Percentiles rank a stretch among this genome's conserved stretches.
phyloP scores from a whole-genome alignment of 495 filamentous ascomycete species.

The Viridothelium virens region DNA sequence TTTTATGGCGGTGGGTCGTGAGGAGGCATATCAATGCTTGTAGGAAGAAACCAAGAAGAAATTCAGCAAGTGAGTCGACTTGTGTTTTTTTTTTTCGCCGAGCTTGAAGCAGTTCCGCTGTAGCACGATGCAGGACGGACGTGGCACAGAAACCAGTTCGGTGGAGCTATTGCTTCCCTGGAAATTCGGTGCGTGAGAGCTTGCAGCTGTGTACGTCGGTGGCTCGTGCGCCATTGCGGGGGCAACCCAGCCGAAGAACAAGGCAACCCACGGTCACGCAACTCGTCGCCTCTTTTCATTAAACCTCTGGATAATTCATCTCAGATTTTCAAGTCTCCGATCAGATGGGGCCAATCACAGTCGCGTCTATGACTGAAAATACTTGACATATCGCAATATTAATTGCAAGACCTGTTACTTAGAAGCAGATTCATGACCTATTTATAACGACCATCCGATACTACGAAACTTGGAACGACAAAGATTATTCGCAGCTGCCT shows the following conservation, averaged over 20 bases:
- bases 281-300: neutral
- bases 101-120: neutral
- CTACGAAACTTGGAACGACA: no score
- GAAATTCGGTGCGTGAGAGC: neutral
- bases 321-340: no score
- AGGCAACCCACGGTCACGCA: neutral
- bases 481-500: no score
- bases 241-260: neutral
- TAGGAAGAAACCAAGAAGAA: neutral
- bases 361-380: no score
- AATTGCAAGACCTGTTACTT: no score
- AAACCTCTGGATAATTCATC: neutral
- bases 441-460: no score
- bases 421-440: no score
- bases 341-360: no score
- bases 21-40: neutral
- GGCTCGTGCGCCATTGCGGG: conserved; percentile 10
- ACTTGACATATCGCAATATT: no score
- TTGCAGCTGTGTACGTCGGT: conserved; percentile 10
- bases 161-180: neutral
- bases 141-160: neutral
- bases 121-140: neutral
- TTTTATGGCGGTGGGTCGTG: neutral
- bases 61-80: neutral
- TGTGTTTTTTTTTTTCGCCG: neutral